phyloP scores from a whole-genome alignment of 169 alveolate genomes.

The Eimeria sp. region DNA sequence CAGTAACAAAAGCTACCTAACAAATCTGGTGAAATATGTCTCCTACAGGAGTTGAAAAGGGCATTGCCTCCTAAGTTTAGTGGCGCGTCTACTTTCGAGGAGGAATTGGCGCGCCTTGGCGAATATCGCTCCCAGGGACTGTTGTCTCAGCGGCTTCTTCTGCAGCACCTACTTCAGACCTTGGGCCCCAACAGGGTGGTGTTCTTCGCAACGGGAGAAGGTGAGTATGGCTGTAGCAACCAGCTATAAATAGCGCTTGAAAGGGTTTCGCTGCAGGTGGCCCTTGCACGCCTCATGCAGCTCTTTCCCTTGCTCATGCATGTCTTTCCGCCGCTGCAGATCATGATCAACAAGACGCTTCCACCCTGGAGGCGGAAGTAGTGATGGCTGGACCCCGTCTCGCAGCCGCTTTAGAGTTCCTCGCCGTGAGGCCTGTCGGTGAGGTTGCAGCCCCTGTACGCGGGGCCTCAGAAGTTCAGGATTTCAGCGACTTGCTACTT shows the following conservation, averaged over 20 bases:
- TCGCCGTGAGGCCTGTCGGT: conserved; percentile 45
- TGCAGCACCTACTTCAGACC: conserved; percentile 45
- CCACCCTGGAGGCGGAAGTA: conserved; percentile 47
- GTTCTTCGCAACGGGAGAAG: conserved; percentile 61
- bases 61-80: conserved; percentile 42
- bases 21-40: not conserved
- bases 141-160: conserved; percentile 26
- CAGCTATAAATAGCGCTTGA: too few species aligned
- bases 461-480: conserved; percentile 49
- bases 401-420: conserved; percentile 56
- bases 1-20: not conserved
- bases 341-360: conserved; percentile 4
- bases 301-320: too few species aligned
- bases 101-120: conserved; percentile 17
- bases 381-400: conserved; percentile 69
- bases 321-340: conserved; percentile 10
- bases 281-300: not conserved
- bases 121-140: not conserved
- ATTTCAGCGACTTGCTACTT: conserved; percentile 45
- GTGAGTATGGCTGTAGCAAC: not conserved
- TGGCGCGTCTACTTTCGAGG: not conserved
- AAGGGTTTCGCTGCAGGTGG: not conserved
- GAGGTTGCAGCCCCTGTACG: conserved; percentile 66
- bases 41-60: conserved; percentile 47
- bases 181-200: conserved; percentile 66